phyloP scores from a whole-genome alignment of 148 eudicot species.

The Polygonum maritimum region DNA sequence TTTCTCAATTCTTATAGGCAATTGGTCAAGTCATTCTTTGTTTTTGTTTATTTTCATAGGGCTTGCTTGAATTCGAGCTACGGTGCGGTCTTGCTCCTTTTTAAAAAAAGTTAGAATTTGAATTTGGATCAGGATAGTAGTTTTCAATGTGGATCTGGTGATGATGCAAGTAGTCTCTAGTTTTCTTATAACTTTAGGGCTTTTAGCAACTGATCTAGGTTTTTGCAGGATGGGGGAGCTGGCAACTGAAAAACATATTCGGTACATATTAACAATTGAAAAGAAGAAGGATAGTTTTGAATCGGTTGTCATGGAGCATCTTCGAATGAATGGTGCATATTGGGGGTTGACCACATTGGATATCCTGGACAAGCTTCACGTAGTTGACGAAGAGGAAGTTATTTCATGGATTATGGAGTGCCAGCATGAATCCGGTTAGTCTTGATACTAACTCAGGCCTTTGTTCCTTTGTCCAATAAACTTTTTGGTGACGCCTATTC shows the following conservation, averaged over 20 bases:
- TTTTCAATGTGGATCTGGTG: background rate
- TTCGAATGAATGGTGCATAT: constrained; percentile 82
- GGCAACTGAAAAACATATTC: constrained; percentile 51
- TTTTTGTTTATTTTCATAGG: too few species aligned
- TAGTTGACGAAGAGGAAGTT: constrained; percentile 63
- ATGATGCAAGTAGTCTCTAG: background rate
- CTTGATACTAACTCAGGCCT: background rate
- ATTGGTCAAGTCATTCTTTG: too few species aligned
- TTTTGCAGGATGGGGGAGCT: constrained; percentile 46
- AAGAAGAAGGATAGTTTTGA: constrained; percentile 74
- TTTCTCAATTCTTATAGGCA: too few species aligned
- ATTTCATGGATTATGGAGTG: constrained; percentile 88
- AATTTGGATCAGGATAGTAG: too few species aligned
- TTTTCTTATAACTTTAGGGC: background rate
- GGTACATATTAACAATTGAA: constrained; percentile 60
- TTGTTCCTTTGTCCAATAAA: background rate
- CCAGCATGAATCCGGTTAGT: constrained; percentile 86
- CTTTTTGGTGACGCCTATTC: background rate
- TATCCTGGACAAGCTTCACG: constrained; percentile 68
- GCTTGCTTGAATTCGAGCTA: too few species aligned
- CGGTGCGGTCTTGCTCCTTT: too few species aligned
- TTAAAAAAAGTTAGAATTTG: too few species aligned
- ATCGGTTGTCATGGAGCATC: constrained; percentile 82
- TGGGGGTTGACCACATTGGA: constrained; percentile 93
- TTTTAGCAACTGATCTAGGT: background rate